Base-by-base conservation (phyloP, 1,139 yeast species). In the Spathaspora jeffriesii region DNA sequence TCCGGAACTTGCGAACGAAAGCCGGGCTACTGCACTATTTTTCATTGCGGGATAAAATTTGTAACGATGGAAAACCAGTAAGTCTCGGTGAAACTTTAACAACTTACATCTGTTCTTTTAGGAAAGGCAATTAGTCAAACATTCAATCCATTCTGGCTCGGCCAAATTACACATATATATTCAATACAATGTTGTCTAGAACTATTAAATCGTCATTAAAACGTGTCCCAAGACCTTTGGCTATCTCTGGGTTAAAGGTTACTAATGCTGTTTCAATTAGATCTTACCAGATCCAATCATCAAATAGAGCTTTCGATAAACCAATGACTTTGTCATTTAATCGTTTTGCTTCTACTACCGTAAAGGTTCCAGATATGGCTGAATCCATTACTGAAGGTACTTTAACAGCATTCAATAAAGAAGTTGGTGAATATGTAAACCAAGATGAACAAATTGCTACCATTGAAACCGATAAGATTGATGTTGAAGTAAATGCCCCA, bases 381-480 rank as follows among this genome's bases (percentile, higher is more conserved):
- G 99, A 93, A 72, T 92, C 98, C 47, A 87, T 93, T 64, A 90
- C 97, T 44, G 99, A 93, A 71, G 99, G 99, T 68, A 90, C 98
- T 44, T 79, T 93, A 58, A 77, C 90, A 53, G 85, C 90, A 47
- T 91, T 82, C 70, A 79, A 82, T 58, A 85, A 85, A 67, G 74
- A 82, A 57, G 89, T 91, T 52, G 99, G 99, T 56, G 98, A 93
- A 55, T 91, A 73, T 61, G 96, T 95, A 49, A 82, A 79, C 50
- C 84, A 76, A 58, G 99, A 93, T 68, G 99, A 93, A 71, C 84
- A 90, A 57, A 78, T 93, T 59, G 99, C 99, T 51, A 92, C 98
- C 57, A 92, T 93, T 60, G 99, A 93, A 75, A 93, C 99, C 47
- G 99, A 93, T 70, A 95, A 95, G 78, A 91, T 95, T 61, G 99